Base-by-base conservation (phyloP, 1,139 yeast genomes). In the Zygosaccharomyces pseudobailii region DNA sequence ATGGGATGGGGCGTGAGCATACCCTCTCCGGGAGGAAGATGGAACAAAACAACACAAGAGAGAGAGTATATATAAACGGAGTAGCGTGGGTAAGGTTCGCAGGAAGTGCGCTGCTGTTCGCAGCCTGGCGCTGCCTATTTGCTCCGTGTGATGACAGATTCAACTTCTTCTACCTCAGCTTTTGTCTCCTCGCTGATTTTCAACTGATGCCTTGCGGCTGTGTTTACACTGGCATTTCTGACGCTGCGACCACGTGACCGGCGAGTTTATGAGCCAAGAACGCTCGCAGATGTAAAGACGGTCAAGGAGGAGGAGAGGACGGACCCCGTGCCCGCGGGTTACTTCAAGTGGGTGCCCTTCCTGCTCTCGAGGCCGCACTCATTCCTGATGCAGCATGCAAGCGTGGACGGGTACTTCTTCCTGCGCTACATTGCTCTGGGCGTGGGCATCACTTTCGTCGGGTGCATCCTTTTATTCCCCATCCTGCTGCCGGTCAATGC, bases 401-500 rank as follows among this genome's bases (percentile, higher is more conserved):
- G 96, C 36, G 67, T 87, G 9, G 97, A 90, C 66, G 97, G 96
- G 13, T 92, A 88, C 68, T 82, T 89, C 58, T 90, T 87, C 62
- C 67, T 87, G 46, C 75, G 98, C 55, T 92, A 82, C 65, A 65
- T 92, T 51, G 79, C 84, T 47, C 74, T 87, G 43, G 76, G 86
- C 49, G 72, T 79, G 25, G 66, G 76, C 17, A 65, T 87, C 42
- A 78, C 86, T 25, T 59, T 82, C 7, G 61, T 82, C 9, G 94
- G 95, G 2, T 79, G 87, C 46, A 54, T 85, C 28, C 56, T 84
- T 20, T 68, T 83, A 17, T 80, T 87, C 79, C 92, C 96, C 25
- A 78, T 92, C 49, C 71, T 92, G 50, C 73, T 92, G 53, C 94
- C 98, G 0, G 84, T 92, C 43, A 87, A 89, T 66, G 95, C 94